These are phyloP conservation scores for Trypanosoma boissoni DNA, from an alignment of 208 protist genomes.

Conservation along the genomic window DNA sequence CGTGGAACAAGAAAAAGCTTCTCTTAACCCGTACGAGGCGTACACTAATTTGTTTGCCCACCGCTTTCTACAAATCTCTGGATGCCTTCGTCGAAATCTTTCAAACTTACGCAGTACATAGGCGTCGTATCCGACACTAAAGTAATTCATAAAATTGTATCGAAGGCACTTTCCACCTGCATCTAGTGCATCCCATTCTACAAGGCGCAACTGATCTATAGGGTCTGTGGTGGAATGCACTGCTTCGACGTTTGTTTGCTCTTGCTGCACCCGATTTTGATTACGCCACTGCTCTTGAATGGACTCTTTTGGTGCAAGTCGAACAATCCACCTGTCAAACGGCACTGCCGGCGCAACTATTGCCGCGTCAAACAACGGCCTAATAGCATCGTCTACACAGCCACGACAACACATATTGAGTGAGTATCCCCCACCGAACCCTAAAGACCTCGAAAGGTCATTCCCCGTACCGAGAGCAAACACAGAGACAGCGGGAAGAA, in stretches of 20 bases:
- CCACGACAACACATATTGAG: constrained; percentile 18
- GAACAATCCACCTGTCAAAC: constrained; percentile 76
- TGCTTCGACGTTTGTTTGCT: too few relatives aligned
- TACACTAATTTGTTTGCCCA: constrained; percentile 76
- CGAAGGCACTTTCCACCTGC: constrained; percentile 21
- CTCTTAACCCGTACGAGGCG: constrained; percentile 49
- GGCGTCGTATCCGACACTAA: constrained; percentile 78
- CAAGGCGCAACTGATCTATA: constrained; percentile 17
- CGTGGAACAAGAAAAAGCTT: constrained; percentile 33
- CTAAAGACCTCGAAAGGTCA: constrained; percentile 77
- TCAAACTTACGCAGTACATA: constrained; percentile 69
- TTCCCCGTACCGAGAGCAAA: constrained; percentile 84
- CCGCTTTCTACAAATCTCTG: constrained; percentile 58
- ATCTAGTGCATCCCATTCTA: constrained; percentile 50
- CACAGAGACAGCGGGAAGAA: constrained; percentile 66
- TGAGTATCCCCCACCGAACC: constrained; percentile 64
- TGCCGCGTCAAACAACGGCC: constrained; percentile 31
- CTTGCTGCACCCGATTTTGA: neutral
- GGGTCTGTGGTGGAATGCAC: too few relatives aligned
- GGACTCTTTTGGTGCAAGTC: constrained; percentile 52
- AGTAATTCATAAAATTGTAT: constrained; percentile 76
- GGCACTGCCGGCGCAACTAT: constrained; percentile 43
- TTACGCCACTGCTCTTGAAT: constrained; percentile 28
- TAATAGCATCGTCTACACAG: constrained; percentile 31
- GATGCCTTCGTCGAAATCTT: constrained; percentile 40